These are phyloP conservation scores for Naganishia liquefaciens DNA, from an alignment of 1,284 basidiomycete species.

Conservation along the genomic window DNA sequence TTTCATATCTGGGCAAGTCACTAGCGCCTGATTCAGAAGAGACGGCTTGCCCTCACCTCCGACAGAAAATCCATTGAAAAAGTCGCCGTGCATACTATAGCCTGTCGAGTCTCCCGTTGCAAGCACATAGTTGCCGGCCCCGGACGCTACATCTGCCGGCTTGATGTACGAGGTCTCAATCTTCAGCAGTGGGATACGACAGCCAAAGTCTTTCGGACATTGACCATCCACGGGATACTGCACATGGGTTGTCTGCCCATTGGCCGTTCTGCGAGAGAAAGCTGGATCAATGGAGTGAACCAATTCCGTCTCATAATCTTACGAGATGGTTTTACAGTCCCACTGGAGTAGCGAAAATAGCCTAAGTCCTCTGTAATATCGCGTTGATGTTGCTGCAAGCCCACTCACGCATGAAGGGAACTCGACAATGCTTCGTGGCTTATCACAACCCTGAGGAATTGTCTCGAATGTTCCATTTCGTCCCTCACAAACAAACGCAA, in stretches of 20 bases:
- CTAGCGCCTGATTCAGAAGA: constrained; percentile 10
- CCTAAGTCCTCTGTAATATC: not conserved
- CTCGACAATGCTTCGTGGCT: constrained; percentile 11
- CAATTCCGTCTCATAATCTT: not conserved
- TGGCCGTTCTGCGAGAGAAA: not conserved
- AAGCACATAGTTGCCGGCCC: constrained; percentile 16
- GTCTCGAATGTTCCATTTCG: not conserved
- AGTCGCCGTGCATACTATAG: constrained; percentile 30
- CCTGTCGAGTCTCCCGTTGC: constrained; percentile 28
- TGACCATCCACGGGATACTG: constrained; percentile 5
- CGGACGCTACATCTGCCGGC: constrained; percentile 2
- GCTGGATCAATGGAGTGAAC: not conserved
- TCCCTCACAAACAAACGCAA: constrained; percentile 3
- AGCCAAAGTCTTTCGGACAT: not conserved
- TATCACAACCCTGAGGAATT: constrained; percentile 19
- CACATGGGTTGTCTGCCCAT: constrained; percentile 16
- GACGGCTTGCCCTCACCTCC: not conserved
- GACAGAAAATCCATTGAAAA: constrained; percentile 27
- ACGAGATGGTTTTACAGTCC: constrained; percentile 19
- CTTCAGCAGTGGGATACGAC: constrained; percentile 20
- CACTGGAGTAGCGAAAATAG: not conserved
- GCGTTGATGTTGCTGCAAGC: not conserved
- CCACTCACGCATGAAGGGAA: constrained; percentile 18
- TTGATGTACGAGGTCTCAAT: constrained; percentile 5
- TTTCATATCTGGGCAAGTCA: constrained; percentile 18